These are phyloP conservation scores for Closterium sp. DNA, from an alignment of 139 green algal genomes.

Conservation along the genomic window DNA sequence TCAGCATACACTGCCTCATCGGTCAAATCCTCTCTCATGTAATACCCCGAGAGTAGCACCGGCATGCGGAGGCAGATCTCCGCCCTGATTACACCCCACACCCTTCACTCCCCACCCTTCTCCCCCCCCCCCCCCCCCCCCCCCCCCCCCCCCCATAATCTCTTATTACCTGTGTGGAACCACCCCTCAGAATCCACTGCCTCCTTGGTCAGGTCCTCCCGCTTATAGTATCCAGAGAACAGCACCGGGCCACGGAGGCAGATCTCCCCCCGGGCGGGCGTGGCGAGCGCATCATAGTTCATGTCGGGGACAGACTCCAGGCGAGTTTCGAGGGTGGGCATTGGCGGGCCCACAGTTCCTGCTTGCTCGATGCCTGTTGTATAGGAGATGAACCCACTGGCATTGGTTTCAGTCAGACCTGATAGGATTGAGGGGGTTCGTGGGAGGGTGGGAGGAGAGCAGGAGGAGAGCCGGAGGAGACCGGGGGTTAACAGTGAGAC, in stretches of 20 bases:
- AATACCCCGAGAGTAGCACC: constrained; percentile 86
- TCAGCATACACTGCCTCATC: constrained; percentile 87
- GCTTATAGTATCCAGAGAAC: constrained; percentile 96
- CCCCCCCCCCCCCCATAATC: neutral
- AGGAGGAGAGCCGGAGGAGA: too few species aligned
- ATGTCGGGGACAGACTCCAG: constrained; percentile 95
- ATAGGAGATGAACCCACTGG: constrained; percentile 44
- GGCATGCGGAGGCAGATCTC: constrained; percentile 70
- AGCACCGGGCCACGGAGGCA: constrained; percentile 76
- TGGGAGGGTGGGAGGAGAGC: too few species aligned
- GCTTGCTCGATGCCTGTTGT: constrained; percentile 46
- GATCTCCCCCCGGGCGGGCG: constrained; percentile 77
- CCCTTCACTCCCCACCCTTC: neutral
- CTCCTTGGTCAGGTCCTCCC: constrained; percentile 71
- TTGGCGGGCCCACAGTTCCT: constrained; percentile 74
- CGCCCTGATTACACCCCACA: neutral
- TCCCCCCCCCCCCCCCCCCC: neutral
- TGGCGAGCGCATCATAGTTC: constrained; percentile 82
- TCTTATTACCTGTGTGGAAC: constrained; percentile 85
- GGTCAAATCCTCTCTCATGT: constrained; percentile 79
- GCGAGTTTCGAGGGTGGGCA: constrained; percentile 41
- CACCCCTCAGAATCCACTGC: constrained; percentile 92
- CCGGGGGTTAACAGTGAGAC: too few species aligned
- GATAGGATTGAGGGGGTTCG: neutral
- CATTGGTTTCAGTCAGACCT: constrained; percentile 59